Evolutionary conservation across 1,284 basidiomycete species (phyloP), one percentile per base, ranked within the genome.

Genomic region (Tylopilus orsonianus): DNA sequence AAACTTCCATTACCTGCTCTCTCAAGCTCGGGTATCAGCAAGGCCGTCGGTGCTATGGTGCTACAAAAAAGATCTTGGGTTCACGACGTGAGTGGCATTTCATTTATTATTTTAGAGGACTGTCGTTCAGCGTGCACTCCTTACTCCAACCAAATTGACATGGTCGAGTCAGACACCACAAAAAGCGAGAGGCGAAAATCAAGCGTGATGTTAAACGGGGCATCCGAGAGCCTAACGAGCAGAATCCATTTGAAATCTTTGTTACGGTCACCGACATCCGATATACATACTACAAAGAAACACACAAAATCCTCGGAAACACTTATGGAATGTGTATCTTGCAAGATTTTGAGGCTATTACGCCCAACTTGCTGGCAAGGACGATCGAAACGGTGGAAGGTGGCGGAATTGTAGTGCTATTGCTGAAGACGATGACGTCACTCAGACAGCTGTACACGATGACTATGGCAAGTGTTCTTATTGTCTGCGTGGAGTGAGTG

Each of bases 351-450:
- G 97, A 99, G 67, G 96, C 97, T 3, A 85, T 99, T 56, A 99
- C 97, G 1, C 97, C 97, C 24, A 99, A 99, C 72, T 73, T 98
- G 49, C 84, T 99, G 24, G 97, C 97, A 5, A 78, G 96, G 43
- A 99, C 97, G 18, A 95, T 99, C 50, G 97, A 99, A 75, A 99
- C 97, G 0, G 96, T 99, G 1, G 92, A 99, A 66, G 97, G 97
- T 19, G 97, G 97, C 27, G 97, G 97, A 4, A 74, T 98, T 30
- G 85, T 99, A 4, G 88, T 97, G 2, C 73, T 99, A 14, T 73
- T 99, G 29, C 75, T 99, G 30, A 96, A 97, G 71, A 96, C 93
- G 3, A 98, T 99, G 96, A 82, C 86, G 34, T 95, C 90, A 47
- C 75, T 99, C 57, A 82, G 86, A 61, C 96, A 98, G 69, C 73